phyloP scores from a whole-genome alignment of 441 rosid genomes.

The Capsella rubella region DNA sequence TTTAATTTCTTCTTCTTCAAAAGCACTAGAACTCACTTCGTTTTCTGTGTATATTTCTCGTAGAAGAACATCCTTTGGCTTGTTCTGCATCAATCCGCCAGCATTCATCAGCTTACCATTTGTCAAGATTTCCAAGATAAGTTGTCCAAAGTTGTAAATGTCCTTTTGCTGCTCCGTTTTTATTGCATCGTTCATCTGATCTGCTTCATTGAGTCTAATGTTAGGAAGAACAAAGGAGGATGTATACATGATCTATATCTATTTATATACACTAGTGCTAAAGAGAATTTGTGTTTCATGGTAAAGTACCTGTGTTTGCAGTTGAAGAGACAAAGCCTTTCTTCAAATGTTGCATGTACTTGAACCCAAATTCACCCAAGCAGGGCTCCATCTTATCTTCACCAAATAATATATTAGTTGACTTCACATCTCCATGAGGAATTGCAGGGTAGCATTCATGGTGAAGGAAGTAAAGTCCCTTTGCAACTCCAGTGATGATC shows the following conservation, averaged over 20 bases:
- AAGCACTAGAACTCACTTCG: conserved; percentile 47
- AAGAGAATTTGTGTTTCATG: neutral
- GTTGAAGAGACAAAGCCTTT: conserved; percentile 51
- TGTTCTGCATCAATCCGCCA: conserved; percentile 53
- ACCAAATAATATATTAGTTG: conserved; percentile 64
- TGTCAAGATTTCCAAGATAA: conserved; percentile 68
- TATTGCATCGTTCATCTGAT: conserved; percentile 47
- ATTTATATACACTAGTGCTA: neutral
- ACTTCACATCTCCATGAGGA: conserved; percentile 88
- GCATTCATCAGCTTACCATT: conserved; percentile 64
- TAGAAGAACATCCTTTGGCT: conserved; percentile 64
- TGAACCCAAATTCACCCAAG: conserved; percentile 76
- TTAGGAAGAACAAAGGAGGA: neutral
- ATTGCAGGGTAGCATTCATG: conserved; percentile 89
- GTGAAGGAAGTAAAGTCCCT: conserved; percentile 89
- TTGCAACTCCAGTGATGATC: conserved; percentile 73
- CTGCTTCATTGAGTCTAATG: conserved; percentile 47
- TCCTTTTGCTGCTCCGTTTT: conserved; percentile 64
- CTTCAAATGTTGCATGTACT: conserved; percentile 54
- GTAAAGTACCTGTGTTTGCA: conserved; percentile 58
- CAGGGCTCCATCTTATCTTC: conserved; percentile 77
- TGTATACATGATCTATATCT: neutral
- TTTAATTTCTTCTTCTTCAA: conserved; percentile 60
- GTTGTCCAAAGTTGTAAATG: conserved; percentile 78
- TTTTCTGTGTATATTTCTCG: conserved; percentile 64